Evolutionary conservation across 768 basidiomycete species (phyloP).

Genomic region (Trametes maxima): DNA sequence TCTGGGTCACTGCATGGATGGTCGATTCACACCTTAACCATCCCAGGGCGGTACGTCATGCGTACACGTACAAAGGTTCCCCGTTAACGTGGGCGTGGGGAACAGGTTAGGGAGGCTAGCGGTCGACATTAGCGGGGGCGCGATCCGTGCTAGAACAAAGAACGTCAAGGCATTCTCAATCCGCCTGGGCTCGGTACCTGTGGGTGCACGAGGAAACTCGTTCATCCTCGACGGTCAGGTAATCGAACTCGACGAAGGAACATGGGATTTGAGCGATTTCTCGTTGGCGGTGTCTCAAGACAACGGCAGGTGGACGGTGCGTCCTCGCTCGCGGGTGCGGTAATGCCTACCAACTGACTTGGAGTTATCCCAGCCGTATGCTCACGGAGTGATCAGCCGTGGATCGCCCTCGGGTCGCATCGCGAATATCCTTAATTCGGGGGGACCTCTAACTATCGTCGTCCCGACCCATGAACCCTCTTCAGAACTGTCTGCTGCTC

Average conservation of each 20-base stretch:
- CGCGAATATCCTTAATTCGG: conserved; percentile 63
- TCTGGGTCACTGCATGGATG: conserved; percentile 73
- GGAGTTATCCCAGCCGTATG: neutral
- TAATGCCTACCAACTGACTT: neutral
- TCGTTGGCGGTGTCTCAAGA: conserved; percentile 3
- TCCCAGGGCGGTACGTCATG: conserved; percentile 67
- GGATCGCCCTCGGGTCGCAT: conserved; percentile 52
- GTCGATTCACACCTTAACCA: conserved; percentile 55
- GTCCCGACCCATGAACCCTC: conserved; percentile 38
- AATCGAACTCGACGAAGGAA: conserved; percentile 3
- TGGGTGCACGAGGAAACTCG: neutral
- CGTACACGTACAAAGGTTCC: no score
- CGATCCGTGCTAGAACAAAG: conserved; percentile 23
- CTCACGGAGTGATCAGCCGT: conserved; percentile 1
- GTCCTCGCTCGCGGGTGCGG: neutral
- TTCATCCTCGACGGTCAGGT: conserved; percentile 15
- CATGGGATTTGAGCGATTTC: conserved; percentile 1
- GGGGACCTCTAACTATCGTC: conserved; percentile 58
- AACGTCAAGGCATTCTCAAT: conserved; percentile 33
- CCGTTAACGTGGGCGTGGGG: neutral
- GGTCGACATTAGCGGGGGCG: conserved; percentile 23
- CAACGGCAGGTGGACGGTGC: conserved; percentile 13
- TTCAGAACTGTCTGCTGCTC: conserved; percentile 54
- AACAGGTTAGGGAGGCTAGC: conserved; percentile 43
- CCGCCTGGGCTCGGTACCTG: neutral